Conservation (phyloP, 768 basidiomycete species). For the Auricularia heimuer region DNA sequence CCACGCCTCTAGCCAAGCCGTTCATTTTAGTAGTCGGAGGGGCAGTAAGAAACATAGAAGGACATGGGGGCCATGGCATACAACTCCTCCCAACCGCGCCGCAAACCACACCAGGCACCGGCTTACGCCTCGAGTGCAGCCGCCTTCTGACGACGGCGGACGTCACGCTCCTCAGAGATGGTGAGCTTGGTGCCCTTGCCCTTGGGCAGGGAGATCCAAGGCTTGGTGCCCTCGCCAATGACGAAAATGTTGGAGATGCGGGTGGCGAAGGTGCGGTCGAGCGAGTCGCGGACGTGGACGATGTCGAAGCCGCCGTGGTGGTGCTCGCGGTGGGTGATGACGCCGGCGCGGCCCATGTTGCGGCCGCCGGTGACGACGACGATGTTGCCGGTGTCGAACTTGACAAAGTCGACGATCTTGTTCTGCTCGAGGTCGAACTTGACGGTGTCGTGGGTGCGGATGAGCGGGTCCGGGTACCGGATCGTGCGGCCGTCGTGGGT, state of each 20-base stretch:
- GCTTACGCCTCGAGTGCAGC: not conserved
- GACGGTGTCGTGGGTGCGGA: slow-evolving; percentile 95
- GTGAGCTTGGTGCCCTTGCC: slow-evolving; percentile 98
- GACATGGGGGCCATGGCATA: not conserved
- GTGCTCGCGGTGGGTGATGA: slow-evolving; percentile 94
- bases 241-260: slow-evolving; percentile 97
- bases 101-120: too few species aligned
- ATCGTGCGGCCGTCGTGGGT: slow-evolving; percentile 99
- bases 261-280: slow-evolving; percentile 94
- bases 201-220: slow-evolving; percentile 94
- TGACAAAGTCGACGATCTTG: slow-evolving; percentile 87
- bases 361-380: slow-evolving; percentile 98
- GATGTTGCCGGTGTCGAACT: slow-evolving; percentile 96
- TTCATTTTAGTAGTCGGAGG: too few species aligned
- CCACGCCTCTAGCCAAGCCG: too few species aligned
- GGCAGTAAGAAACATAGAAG: too few species aligned
- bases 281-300: slow-evolving; percentile 90
- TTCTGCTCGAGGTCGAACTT: slow-evolving; percentile 92
- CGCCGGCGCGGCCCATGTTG: slow-evolving; percentile 98
- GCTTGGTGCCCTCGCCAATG: slow-evolving; percentile 90
- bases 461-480: slow-evolving; percentile 94
- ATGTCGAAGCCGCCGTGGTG: slow-evolving; percentile 99
- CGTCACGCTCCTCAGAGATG: slow-evolving; percentile 41
- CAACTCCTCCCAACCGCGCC: not conserved
- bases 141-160: not conserved